These are phyloP conservation scores for Aaosphaeria pasadenensis DNA, from an alignment of 2,329 filamentous ascomycete species.

Conservation along the genomic window DNA sequence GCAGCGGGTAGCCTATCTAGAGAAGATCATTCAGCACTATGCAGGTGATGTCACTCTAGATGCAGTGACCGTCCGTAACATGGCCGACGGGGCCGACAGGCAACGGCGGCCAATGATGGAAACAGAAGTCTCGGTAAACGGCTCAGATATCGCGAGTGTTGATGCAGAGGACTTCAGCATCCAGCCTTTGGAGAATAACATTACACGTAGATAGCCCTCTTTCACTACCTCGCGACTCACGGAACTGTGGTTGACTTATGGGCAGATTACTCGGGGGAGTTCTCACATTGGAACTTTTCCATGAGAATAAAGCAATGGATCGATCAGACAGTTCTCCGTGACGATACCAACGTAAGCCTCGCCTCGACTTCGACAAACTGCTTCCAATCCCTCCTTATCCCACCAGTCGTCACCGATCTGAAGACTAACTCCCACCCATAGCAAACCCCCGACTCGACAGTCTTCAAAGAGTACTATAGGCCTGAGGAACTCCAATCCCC, in stretches of 20 bases:
- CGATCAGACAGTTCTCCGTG: conserved; percentile 1
- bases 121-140: not conserved
- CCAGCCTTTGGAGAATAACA: not conserved
- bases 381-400: too few species aligned
- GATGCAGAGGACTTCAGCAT: not conserved
- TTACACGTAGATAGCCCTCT: not conserved
- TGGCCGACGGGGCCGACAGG: not conserved
- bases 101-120: not conserved
- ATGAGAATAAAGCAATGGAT: conserved; percentile 11
- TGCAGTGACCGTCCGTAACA: not conserved
- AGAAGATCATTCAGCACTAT: conserved; percentile 6
- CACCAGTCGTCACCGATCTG: too few species aligned
- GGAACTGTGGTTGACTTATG: conserved; percentile 6
- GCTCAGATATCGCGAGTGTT: not conserved
- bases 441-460: too few species aligned
- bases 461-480: too few species aligned
- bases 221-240: conserved; percentile 1
- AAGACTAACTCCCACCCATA: too few species aligned
- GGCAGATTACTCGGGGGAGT: conserved; percentile 13
- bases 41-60: not conserved
- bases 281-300: conserved; percentile 15
- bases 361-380: too few species aligned
- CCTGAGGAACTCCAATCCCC: not conserved
- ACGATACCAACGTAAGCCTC: too few species aligned
- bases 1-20: conserved; percentile 4